phyloP scores from a whole-genome alignment of 2,329 filamentous ascomycete species.

The Fusarium veterinarium region DNA sequence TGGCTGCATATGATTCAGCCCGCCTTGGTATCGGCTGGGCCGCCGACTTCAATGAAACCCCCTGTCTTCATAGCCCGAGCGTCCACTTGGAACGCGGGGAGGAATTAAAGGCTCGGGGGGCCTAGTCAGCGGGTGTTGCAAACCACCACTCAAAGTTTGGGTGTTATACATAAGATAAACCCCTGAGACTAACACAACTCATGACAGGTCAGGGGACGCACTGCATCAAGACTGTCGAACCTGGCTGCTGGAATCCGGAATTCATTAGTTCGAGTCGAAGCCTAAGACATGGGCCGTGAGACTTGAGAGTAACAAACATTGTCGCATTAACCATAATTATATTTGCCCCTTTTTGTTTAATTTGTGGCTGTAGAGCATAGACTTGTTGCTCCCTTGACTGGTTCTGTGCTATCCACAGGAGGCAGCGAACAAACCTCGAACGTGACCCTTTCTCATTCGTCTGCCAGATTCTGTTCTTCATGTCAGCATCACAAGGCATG shows the following conservation, averaged over 20 bases:
- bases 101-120: constrained; percentile 32
- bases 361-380: constrained; percentile 19
- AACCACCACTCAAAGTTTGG: constrained; percentile 19
- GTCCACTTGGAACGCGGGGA: constrained; percentile 40
- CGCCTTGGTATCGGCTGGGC: constrained; percentile 14
- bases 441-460: constrained; percentile 1
- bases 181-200: constrained; percentile 28
- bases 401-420: neutral
- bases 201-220: constrained; percentile 5
- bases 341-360: constrained; percentile 18
- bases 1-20: constrained; percentile 13
- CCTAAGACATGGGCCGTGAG: constrained; percentile 12
- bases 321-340: constrained; percentile 11
- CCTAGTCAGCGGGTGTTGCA: constrained; percentile 18
- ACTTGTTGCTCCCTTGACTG: constrained; percentile 13
- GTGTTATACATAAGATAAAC: constrained; percentile 34
- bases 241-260: constrained; percentile 19
- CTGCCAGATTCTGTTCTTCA: neutral
- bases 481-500: constrained; percentile 25
- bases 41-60: constrained; percentile 7
- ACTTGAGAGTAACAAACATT: constrained; percentile 17
- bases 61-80: constrained; percentile 13
- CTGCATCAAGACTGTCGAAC: neutral
- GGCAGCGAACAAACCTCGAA: neutral
- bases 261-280: constrained; percentile 1